Evolutionary conservation across 768 basidiomycete genomes (phyloP).

Genomic region (Leccinellum rugosiceps): DNA sequence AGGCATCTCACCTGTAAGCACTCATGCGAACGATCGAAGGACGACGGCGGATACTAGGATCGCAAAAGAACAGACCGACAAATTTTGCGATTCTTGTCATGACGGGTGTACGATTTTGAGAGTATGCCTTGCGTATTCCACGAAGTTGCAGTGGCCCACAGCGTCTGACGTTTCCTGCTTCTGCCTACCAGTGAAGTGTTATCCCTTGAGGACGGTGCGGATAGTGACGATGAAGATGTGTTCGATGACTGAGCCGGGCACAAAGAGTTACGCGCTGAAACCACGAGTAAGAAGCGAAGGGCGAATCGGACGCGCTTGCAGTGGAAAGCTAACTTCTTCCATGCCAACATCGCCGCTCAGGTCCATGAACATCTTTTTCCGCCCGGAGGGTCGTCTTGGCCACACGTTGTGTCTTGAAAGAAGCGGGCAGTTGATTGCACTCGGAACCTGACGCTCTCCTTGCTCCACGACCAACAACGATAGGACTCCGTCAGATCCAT

Average conservation of each 20-base stretch:
- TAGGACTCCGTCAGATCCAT: too few species aligned
- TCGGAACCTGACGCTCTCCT: slow-evolving; percentile 58
- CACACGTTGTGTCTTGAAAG: slow-evolving; percentile 71
- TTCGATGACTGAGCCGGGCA: slow-evolving; percentile 41
- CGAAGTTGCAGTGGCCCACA: neutral
- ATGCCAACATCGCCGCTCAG: slow-evolving; percentile 5
- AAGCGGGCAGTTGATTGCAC: slow-evolving; percentile 83
- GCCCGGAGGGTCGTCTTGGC: slow-evolving; percentile 43
- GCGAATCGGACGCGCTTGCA: slow-evolving; percentile 49
- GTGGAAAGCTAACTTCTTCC: slow-evolving; percentile 10
- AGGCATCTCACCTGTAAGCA: slow-evolving; percentile 8
- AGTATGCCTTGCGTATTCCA: slow-evolving; percentile 52
- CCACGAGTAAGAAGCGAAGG: slow-evolving; percentile 76
- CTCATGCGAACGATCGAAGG: slow-evolving; percentile 36
- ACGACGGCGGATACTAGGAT: slow-evolving; percentile 39
- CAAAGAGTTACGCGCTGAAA: slow-evolving; percentile 35
- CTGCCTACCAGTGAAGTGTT: slow-evolving; percentile 51
- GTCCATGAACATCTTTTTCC: slow-evolving; percentile 35
- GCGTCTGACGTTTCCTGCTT: neutral
- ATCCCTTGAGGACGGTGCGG: slow-evolving; percentile 57
- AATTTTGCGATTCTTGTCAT: slow-evolving; percentile 64
- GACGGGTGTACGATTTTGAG: slow-evolving; percentile 84
- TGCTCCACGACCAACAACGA: too few species aligned
- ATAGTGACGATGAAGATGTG: slow-evolving; percentile 31
- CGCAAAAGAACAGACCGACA: slow-evolving; percentile 62